Evolutionary conservation across 2,329 filamentous ascomycete genomes (phyloP), one percentile per base, ranked within the genome.

Genomic region (Chrysoporthe deuterocubensis): DNA sequence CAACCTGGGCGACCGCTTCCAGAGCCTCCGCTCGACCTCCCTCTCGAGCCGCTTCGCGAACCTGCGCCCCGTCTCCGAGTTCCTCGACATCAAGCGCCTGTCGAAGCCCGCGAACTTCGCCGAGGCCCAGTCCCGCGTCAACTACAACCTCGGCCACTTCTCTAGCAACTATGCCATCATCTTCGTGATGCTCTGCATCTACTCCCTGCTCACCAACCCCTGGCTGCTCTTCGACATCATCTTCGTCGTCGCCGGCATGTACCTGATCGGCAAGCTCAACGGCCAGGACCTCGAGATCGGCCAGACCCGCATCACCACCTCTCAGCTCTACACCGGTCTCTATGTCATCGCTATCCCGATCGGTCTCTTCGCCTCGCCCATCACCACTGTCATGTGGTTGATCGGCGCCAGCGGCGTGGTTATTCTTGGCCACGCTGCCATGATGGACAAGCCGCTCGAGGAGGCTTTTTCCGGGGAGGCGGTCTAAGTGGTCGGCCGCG

Each of bases 401-500:
- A 93, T 98, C 77, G 96, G 96, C 79, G 96, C 96, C 75, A 95
- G 92, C 74, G 94, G 93, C 79, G 93, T 97, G 79, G 92, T 90
- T 78, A 96, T 98, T 74, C 84, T 98, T 73, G 96, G 96, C 81
- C 96, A 99, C 83, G 96, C 96, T 74, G 87, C 94, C 71, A 89
- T 98, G 79, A 90, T 98, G 91, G 95, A 98, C 80, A 97, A 97
- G 88, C 95, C 95, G 69, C 97, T 98, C 85, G 96, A 98, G 90
- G 95, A 96, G 94, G 94, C 94, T 97, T 99, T 99, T 97, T 97
- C 95, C 87, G 96, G 96, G 94, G 96, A 99, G 95, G 95, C 96
- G 94, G 96, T 99, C 92, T 99, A 98, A 90, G 88, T 96, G 94
- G 94, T 98, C 96, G 95, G 93, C 95, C 95, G 96, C 96, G 92